Conservation (phyloP, 495 filamentous ascomycete species). For the Penicillium canescens region DNA sequence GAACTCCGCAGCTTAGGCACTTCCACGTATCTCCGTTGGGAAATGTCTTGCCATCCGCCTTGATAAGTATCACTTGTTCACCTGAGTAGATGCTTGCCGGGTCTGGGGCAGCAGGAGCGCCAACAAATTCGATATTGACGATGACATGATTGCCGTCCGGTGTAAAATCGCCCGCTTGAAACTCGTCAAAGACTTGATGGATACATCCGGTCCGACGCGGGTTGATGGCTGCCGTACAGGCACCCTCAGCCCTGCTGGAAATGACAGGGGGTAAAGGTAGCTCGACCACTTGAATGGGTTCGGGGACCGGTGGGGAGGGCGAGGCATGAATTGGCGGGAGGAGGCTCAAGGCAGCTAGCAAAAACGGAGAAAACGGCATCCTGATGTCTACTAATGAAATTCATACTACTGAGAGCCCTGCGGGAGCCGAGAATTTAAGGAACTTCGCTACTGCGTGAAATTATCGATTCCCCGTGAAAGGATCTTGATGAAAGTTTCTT, state of each 20-base stretch:
- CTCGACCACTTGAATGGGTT: conserved; percentile 18
- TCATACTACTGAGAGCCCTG: too few relatives aligned
- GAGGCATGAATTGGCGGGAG: too few relatives aligned
- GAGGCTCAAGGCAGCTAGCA: too few relatives aligned
- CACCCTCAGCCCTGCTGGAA: conserved; percentile 6
- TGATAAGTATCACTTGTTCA: conserved; percentile 19
- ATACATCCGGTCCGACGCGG: conserved; percentile 20
- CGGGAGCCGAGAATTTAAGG: too few relatives aligned
- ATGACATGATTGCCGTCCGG: conserved; percentile 22
- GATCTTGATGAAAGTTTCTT: too few relatives aligned
- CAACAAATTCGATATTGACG: conserved; percentile 20
- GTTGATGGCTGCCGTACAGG: conserved; percentile 15
- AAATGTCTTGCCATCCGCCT: conserved; percentile 14
- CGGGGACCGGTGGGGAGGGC: background rate
- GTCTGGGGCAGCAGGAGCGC: conserved; percentile 17
- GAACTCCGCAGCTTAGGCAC: conserved; percentile 23
- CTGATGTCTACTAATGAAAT: too few relatives aligned
- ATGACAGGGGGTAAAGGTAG: conserved; percentile 22
- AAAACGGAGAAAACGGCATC: too few relatives aligned
- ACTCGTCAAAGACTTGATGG: background rate
- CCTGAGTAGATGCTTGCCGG: conserved; percentile 21
- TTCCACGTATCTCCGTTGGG: conserved; percentile 21
- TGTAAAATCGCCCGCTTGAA: conserved; percentile 20
- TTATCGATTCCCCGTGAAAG: too few relatives aligned
- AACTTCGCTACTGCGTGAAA: too few relatives aligned